phyloP scores from a whole-genome alignment of 805 yeast genomes.

The Yamadazyma tumulicola region DNA sequence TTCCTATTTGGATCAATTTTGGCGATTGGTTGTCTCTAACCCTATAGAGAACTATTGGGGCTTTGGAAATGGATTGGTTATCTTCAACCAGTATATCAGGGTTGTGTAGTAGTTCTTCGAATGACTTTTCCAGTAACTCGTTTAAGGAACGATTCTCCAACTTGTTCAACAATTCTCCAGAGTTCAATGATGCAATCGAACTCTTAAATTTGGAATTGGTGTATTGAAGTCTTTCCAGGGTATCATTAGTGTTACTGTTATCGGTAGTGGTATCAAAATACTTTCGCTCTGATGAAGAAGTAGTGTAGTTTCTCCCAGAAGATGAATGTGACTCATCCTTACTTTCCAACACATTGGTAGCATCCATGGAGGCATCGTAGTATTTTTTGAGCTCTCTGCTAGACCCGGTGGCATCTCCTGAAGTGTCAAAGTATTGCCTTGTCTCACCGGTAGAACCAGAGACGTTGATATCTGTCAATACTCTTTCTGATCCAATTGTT shows the following conservation, averaged over 20 bases:
- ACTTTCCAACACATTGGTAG: too few relatives aligned
- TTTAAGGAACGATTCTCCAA: conserved; percentile 15
- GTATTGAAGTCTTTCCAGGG: conserved; percentile 4
- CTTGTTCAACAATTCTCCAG: conserved; percentile 28
- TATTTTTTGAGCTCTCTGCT: too few relatives aligned
- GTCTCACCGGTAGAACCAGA: neutral
- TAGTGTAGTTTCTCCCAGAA: neutral
- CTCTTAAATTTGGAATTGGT: neutral
- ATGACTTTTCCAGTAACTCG: conserved; percentile 6
- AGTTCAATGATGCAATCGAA: conserved; percentile 8
- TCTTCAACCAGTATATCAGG: neutral
- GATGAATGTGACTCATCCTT: neutral
- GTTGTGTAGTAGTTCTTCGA: neutral
- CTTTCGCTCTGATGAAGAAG: neutral
- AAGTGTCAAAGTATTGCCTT: too few relatives aligned
- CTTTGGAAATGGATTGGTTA: conserved; percentile 1
- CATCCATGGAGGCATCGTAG: neutral
- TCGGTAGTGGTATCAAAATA: conserved; percentile 7
- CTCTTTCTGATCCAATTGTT: too few relatives aligned
- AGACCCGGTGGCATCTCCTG: neutral
- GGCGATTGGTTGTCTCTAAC: conserved; percentile 7
- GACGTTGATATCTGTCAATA: neutral
- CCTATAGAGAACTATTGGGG: conserved; percentile 6
- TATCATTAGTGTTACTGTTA: conserved; percentile 5
- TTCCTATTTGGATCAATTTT: conserved; percentile 6